Conservation (phyloP, 2,329 filamentous ascomycete genomes). For the Fusarium newnesense region DNA sequence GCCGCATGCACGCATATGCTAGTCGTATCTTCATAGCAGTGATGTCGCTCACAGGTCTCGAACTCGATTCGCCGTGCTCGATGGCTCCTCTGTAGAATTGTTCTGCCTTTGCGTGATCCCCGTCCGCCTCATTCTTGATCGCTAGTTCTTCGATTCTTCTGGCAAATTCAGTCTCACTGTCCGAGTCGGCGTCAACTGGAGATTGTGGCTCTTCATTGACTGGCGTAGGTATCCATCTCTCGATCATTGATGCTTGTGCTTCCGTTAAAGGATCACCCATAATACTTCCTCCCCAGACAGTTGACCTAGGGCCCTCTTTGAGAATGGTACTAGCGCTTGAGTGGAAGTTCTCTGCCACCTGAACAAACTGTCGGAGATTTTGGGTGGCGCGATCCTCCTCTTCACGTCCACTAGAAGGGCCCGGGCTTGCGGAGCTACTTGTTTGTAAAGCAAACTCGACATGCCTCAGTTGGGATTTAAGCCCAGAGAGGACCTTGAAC, state of each 20-base stretch:
- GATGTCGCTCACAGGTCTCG: neutral
- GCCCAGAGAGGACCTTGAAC: neutral
- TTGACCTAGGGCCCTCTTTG: neutral
- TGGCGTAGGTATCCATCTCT: neutral
- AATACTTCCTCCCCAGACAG: neutral
- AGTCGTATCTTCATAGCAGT: neutral
- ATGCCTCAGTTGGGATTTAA: neutral
- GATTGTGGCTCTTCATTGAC: neutral
- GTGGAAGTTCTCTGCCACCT: neutral
- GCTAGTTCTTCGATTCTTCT: neutral
- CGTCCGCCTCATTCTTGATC: neutral
- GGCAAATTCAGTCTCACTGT: neutral
- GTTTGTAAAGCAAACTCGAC: neutral
- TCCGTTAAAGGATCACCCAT: neutral
- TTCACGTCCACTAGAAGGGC: neutral
- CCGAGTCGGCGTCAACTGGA: neutral
- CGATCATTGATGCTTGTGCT: neutral
- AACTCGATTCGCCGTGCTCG: neutral
- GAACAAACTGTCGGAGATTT: neutral
- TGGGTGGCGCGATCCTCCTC: neutral
- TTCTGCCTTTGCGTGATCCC: neutral
- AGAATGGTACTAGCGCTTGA: neutral
- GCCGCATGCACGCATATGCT: neutral
- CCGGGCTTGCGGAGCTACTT: neutral
- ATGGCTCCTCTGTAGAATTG: neutral